These are phyloP conservation scores for Fusarium dlaminii DNA, from an alignment of 2,329 filamentous ascomycete species.

Conservation along the genomic window DNA sequence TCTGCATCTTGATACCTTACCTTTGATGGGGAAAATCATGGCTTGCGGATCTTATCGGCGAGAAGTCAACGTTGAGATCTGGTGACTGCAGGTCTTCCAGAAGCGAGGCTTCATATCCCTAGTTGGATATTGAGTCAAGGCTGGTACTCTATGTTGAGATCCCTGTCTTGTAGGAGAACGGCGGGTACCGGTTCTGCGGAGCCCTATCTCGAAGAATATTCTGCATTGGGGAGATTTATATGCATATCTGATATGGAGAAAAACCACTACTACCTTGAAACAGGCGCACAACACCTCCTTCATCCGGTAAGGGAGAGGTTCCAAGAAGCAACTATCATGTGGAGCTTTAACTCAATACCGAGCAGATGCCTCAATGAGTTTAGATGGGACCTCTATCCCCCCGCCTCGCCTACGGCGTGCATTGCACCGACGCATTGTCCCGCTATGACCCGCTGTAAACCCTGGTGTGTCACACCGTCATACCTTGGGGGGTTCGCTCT, in stretches of 20 bases:
- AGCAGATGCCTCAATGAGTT: constrained; percentile 26
- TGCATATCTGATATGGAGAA: not conserved
- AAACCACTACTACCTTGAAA: not conserved
- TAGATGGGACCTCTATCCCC: constrained; percentile 9
- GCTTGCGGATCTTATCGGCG: not conserved
- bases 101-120: not conserved
- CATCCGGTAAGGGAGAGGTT: constrained; percentile 2
- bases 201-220: not conserved
- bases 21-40: not conserved
- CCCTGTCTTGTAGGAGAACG: not conserved
- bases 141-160: not conserved
- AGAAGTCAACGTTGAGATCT: not conserved
- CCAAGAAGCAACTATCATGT: not conserved
- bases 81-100: not conserved
- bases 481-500: constrained; percentile 12
- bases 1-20: not conserved
- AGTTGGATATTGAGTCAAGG: not conserved
- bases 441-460: constrained; percentile 18
- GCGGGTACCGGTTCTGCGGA: not conserved
- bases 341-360: constrained; percentile 22
- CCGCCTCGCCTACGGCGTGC: constrained; percentile 3
- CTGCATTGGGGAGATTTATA: not conserved
- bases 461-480: constrained; percentile 36
- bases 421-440: constrained; percentile 23
- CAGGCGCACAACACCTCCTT: not conserved